Evolutionary conservation across 306 rosid species (phyloP), one percentile per base, ranked within the genome.

Genomic region (Echinosophora koreensis): DNA sequence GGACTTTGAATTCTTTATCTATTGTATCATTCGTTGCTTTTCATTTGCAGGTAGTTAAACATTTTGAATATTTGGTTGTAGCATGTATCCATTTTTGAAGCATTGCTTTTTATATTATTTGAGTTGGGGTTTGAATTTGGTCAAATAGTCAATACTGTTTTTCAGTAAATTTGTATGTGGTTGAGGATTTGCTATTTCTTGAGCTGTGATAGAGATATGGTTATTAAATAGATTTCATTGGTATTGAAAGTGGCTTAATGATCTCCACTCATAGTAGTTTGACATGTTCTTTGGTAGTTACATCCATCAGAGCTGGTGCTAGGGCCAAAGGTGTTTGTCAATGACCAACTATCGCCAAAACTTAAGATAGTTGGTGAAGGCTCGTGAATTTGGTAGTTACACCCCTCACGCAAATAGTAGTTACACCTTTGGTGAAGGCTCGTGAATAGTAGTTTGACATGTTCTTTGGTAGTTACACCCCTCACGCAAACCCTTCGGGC

Each of bases 21-120:
- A 80, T 86, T 72, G 32, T 86, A 34, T 86, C 78, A 11, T 42
- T 83, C 15, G 89, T 86, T 39, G 83, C 81, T 73, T 80, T 86
- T 61, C 89, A 86, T 82, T 77, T 86, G 72, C 89, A 86, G 89
- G 89, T 86, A 83, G 41, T 39, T 39, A 4, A 64, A 67, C 41
- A 15, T 80, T 68, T 71, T 57, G 51, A 28, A 59, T 67, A 50
- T 49, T 47, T 79, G 22, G 13, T 69, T 80, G 37, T 22, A 22
- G 8, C 18, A 69, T 35, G 6, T 46, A 67, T 35, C 55, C 12
- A 37, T 59, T 59, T 58, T 59, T 27, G 46, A 72, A 52, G 66
- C 34, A 22, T 22, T 27, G 37, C 10, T 8, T 37, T 59, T 74
- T 64, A 30, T 22, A 22, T n/a, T n/a, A n/a, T 8, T 59, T 18